Evolutionary conservation across 768 basidiomycete species (phyloP).

Genomic region (Lentinula aciculospora): DNA sequence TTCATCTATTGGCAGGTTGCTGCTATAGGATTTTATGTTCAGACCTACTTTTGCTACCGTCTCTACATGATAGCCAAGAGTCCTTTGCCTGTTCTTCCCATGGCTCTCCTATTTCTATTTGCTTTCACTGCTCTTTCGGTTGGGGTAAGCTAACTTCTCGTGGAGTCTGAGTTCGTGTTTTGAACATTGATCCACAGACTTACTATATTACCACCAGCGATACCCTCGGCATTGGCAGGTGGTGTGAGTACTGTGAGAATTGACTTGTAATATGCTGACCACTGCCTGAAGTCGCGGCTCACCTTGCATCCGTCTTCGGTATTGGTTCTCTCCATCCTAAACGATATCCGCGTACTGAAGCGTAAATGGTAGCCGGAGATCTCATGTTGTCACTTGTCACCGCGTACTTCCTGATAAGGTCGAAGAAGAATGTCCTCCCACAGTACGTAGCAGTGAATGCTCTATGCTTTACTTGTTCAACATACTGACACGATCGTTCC

Average conservation of each 20-base stretch:
- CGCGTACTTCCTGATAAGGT: slow-evolving; percentile 23
- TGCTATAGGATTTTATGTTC: slow-evolving; percentile 25
- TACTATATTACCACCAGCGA: not conserved
- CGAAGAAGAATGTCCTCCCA: slow-evolving; percentile 21
- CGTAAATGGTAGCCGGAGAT: slow-evolving; percentile 20
- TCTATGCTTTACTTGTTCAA: not conserved
- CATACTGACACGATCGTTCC: not conserved
- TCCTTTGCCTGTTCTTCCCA: slow-evolving; percentile 17
- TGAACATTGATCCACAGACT: not conserved
- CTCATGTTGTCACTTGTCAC: slow-evolving; percentile 20
- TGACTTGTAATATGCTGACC: not conserved
- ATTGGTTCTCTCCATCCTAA: not conserved
- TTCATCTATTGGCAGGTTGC: slow-evolving; percentile 20
- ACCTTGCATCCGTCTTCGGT: not conserved
- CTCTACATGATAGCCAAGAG: slow-evolving; percentile 22
- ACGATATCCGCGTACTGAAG: not conserved
- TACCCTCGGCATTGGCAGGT: not conserved
- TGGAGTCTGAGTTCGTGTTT: not conserved
- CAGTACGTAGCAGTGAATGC: slow-evolving; percentile 15
- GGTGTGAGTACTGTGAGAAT: not conserved
- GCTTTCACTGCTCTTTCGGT: slow-evolving; percentile 20
- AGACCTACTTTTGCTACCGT: slow-evolving; percentile 24
- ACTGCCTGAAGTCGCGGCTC: not conserved
- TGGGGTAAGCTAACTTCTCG: slow-evolving; percentile 16
- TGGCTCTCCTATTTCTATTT: slow-evolving; percentile 19